phyloP scores from a whole-genome alignment of 2,329 filamentous ascomycete genomes.

The Scedosporium boydii region DNA sequence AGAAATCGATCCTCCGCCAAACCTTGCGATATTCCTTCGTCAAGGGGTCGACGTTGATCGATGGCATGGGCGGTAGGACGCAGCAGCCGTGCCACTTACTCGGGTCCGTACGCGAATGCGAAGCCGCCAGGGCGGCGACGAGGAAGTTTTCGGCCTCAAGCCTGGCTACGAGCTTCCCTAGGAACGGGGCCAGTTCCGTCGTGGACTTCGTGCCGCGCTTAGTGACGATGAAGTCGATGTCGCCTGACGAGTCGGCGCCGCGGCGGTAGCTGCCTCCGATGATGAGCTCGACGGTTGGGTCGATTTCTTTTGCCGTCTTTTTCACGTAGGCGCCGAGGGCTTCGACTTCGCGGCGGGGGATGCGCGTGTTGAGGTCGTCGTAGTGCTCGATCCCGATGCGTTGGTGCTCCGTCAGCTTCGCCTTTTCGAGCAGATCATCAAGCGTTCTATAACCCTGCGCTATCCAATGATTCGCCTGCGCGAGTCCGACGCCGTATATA shows the following conservation, averaged over 20 bases:
- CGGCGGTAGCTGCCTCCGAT: slow-evolving; percentile 80
- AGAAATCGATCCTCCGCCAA: slow-evolving; percentile 78
- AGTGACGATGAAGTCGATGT: slow-evolving; percentile 80
- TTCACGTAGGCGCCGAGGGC: slow-evolving; percentile 58
- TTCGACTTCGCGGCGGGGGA: slow-evolving; percentile 68
- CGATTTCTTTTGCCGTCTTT: slow-evolving; percentile 46
- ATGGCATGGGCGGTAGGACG: slow-evolving; percentile 43
- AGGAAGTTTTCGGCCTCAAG: slow-evolving; percentile 58
- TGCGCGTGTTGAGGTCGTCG: slow-evolving; percentile 67
- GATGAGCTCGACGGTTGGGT: slow-evolving; percentile 57
- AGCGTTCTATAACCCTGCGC: slow-evolving; percentile 65
- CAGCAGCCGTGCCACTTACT: slow-evolving; percentile 89
- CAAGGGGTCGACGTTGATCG: slow-evolving; percentile 16
- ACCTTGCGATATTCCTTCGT: slow-evolving; percentile 15
- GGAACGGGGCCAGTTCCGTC: slow-evolving; percentile 49
- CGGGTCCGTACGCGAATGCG: slow-evolving; percentile 35
- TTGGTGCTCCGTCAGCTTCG: slow-evolving; percentile 59
- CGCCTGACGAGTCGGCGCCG: slow-evolving; percentile 63
- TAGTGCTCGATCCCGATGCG: slow-evolving; percentile 70
- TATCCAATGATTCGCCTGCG: slow-evolving; percentile 67
- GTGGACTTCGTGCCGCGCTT: slow-evolving; percentile 46
- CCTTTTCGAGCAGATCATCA: slow-evolving; percentile 55
- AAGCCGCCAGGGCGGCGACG: slow-evolving; percentile 56
- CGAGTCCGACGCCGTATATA: slow-evolving; percentile 68
- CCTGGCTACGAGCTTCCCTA: slow-evolving; percentile 51